Percentiles rank a stretch among this genome's conserved stretches.
These are phyloP conservation scores for Candida pseudoglaebosa DNA, from an alignment of 805 yeast genomes.

Conservation along the genomic window DNA sequence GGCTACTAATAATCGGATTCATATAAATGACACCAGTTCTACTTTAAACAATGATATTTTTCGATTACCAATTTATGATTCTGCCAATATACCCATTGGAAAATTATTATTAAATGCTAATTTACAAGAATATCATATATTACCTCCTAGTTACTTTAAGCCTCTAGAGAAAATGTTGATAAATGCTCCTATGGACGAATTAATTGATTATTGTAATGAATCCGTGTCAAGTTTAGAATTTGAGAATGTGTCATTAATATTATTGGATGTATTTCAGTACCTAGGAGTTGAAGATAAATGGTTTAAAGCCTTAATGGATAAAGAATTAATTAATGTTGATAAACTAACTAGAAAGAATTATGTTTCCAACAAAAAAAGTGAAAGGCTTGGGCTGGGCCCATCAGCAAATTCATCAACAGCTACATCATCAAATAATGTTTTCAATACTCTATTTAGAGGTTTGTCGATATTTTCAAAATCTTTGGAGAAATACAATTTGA, in stretches of 20 bases:
- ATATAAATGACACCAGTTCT: constrained; percentile 11
- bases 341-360: constrained; percentile 41
- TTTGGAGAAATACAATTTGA: constrained; percentile 67
- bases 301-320: constrained; percentile 65
- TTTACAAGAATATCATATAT: constrained; percentile 50
- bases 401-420: neutral
- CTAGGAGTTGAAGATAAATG: constrained; percentile 65
- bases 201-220: constrained; percentile 46
- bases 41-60: constrained; percentile 30
- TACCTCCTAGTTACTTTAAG: constrained; percentile 58
- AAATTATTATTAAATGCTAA: constrained; percentile 50
- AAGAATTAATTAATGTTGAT: constrained; percentile 55
- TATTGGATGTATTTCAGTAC: constrained; percentile 73
- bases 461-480: constrained; percentile 80
- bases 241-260: constrained; percentile 53
- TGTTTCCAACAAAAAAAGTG: constrained; percentile 16
- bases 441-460: constrained; percentile 63
- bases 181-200: constrained; percentile 47
- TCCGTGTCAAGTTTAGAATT: constrained; percentile 40
- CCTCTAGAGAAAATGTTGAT: constrained; percentile 59
- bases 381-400: neutral
- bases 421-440: constrained; percentile 28
- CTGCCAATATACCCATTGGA: constrained; percentile 48
- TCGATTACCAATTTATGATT: constrained; percentile 43
- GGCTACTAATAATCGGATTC: constrained; percentile 19